Base-by-base conservation (phyloP, 441 rosid species). In the Populus hybrid region DNA sequence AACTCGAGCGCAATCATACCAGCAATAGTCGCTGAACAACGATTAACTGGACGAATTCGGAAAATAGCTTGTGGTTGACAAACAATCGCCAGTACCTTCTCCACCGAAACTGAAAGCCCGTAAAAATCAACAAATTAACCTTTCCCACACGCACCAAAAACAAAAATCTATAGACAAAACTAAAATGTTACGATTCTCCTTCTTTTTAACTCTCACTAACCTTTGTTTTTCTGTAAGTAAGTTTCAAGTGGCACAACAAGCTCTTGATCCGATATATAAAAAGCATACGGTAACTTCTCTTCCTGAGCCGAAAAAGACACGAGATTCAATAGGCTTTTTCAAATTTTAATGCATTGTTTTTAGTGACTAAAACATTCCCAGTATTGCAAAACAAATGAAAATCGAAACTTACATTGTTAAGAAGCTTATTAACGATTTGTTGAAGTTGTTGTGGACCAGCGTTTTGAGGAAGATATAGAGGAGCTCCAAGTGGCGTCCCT, bases 21-120 rank as follows among this genome's bases (percentile, higher is more conserved):
- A 79, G 98, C 92, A 82, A 94, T 94, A 10, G 97, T 92, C 6
- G 97, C 92, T 1, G 99, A 92, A 85, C 98, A 93, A 10, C 97
- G 93, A 72, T 87, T 94, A 61, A 97, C 93, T 0, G 99, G 91
- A 38, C 97, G 97, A 78, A 94, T 97, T 72, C 99, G 85, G 78
- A 94, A 97, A 84, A 97, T 81, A 77, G 99, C 99, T 79, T 95
- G 99, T 7, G 93, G 97, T 76, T 95, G 99, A 90, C 90, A 95
- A 74, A 97, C 94, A 64, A 97, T 97, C 0, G 94, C 79, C 72
- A 94, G 87, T 12, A 91, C 96, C 90, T 90, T 94, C 93, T 94
- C 98, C 88, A 97, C 98, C 71, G 98, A 93, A 79, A 94, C 98
- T 97, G 95, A 83, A 84, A 81, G 42, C 10, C 63, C n/a, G 7